Evolutionary conservation across 495 filamentous ascomycete species (phyloP), one percentile per base, ranked within the genome.

Genomic region (Podospora pseudocomata): DNA sequence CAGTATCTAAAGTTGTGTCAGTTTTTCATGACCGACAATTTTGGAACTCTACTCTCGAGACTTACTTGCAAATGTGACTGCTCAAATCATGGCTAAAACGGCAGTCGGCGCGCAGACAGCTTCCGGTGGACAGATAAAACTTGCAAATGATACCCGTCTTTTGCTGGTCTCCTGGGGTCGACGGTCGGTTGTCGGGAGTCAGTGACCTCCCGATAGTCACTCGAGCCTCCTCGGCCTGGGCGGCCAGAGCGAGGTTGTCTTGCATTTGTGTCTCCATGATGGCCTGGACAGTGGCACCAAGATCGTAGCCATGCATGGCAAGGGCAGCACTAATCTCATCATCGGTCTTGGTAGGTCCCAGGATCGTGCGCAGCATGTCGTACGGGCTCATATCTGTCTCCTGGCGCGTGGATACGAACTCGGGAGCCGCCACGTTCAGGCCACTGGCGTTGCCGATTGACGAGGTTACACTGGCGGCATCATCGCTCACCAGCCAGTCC

Each of bases 1-100:
- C 94, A 99, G 73, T 97, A 97, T 77, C 92, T 96, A 71, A 1
- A 16, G 6, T 16, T 18, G 5, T 16, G 39, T 49, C 39, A 49
- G 39, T 11, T 13, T 11, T 13, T 49, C 39, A 49, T 49, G 39
- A 6, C 9, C 13, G 7, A 16, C 13, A 11, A 3, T 16, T 49
- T 49, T 49, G 0, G 5, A 49, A 13, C 9, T 16, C 39, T 13
- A 49, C 7, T 49, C 13, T 7, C 9, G 13, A 23, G 4, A 90
- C 92, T 84, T 84, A 98, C 90, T 98, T 99, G 94, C 96, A 99
- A 67, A 99, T 87, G 70, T 97, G 95, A 71, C 89, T 94, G 70
- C 92, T 96, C 39, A 96, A 81, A 74, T 99, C 96, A 79, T 99
- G 96, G 70, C 93, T 97, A 79, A 97, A 99, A 61, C 94, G 89